phyloP scores from a whole-genome alignment of 352 stramenopile genomes.

The Pythium oligandrum region DNA sequence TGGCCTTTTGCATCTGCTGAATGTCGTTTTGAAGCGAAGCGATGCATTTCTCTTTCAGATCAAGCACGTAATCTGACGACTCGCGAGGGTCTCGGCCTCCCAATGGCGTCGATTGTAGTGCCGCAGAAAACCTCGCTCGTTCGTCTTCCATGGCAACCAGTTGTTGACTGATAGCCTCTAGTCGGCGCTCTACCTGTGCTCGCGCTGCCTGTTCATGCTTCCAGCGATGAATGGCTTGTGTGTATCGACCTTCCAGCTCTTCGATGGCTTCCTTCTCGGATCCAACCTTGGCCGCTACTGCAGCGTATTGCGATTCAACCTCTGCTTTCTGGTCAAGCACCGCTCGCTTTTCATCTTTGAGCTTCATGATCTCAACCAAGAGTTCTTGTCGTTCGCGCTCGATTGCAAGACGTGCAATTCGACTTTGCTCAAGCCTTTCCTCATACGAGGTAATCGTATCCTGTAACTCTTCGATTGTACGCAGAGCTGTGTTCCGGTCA shows the following conservation, averaged over 20 bases:
- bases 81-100: conserved; percentile 20
- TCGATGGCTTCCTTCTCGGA: conserved; percentile 45
- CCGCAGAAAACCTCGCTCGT: conserved; percentile 32
- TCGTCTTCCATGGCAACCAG: conserved; percentile 52
- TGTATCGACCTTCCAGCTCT: conserved; percentile 47
- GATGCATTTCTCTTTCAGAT: conserved; percentile 55
- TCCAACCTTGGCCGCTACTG: conserved; percentile 30
- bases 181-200: conserved; percentile 30
- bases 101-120: conserved; percentile 36
- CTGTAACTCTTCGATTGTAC: too few species aligned
- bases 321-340: conserved; percentile 27
- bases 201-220: conserved; percentile 44
- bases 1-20: neutral
- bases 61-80: conserved; percentile 33
- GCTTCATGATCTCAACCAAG: conserved; percentile 36
- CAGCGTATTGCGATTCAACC: conserved; percentile 16
- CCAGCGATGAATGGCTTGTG: conserved; percentile 48
- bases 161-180: conserved; percentile 27
- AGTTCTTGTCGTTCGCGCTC: conserved; percentile 38
- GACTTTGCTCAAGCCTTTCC: too few species aligned
- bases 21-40: conserved; percentile 2
- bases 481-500: too few species aligned
- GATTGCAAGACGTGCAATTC: conserved; percentile 1
- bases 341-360: conserved; percentile 39
- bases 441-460: too few species aligned